Base-by-base conservation (phyloP, 495 filamentous ascomycete genomes). In the Cercophora newfieldiana region DNA sequence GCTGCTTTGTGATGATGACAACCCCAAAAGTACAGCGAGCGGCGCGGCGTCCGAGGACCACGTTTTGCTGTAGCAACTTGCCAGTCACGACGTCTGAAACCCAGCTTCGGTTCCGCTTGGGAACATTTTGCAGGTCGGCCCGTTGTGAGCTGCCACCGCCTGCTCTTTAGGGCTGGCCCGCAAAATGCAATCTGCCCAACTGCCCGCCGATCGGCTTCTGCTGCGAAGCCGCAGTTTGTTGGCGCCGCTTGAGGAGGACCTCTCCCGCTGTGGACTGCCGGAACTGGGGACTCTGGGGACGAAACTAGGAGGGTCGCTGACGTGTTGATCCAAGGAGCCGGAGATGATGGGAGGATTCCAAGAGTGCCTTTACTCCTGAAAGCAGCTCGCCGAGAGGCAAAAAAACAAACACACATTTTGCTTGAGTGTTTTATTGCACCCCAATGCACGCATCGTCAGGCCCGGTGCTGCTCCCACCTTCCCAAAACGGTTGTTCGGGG, bases 381-480 rank as follows among this genome's bases (percentile, higher is more conserved):
- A 31, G 30, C 1, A 47, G 22, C 55, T 19, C 55, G 7, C 31
- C 16, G 14, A 37, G 51, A 19, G 48, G 47, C n/a, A 33, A 54
- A 63, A 55, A 25, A 28, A 22, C n/a, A 28, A 33, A 29, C n/a
- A n/a, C n/a, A n/a, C 12, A 22, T 51, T 22, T 26, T 44, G 24
- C 18, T 63, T 22, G 37, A 44, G 48, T 33, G 61, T 19, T 63
- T 63, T 55, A 63, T 63, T 63, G 48, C 29, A 25, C 51, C 61
- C 31, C 31, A 63, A 63, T 44, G 37, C 37, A 44, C 37, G 18
- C 28, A 54, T 56, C 63, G 55, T 31, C 19, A 29, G 30, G 14
- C 18, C 33, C 30, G 54, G 26, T 47, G 44, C 44, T 58, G 53
- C 55, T 65, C 51, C 61, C 61, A 63, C 61, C 61, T 63, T 63